Conservation (phyloP, 768 basidiomycete species). For the Psilocybe sp. region DNA sequence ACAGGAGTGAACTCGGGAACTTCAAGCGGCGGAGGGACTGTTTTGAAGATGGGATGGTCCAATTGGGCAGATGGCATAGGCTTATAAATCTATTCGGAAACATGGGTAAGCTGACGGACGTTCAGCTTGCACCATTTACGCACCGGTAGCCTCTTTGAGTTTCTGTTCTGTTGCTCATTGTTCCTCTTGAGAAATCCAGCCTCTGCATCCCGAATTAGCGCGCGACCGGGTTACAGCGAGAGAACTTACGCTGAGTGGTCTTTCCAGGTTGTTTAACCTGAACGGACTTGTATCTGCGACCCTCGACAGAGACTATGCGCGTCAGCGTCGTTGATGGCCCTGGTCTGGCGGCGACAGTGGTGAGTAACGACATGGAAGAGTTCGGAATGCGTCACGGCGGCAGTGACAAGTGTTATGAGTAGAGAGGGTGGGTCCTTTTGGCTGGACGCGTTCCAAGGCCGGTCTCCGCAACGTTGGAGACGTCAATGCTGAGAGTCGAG, state of each 20-base stretch:
- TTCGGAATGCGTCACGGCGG: not conserved
- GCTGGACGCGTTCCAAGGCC: no score
- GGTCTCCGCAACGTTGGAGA: no score
- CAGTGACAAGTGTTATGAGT: no score
- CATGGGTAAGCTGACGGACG: not conserved
- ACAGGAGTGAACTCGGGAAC: slow-evolving; percentile 10
- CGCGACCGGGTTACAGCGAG: not conserved
- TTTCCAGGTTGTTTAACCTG: slow-evolving; percentile 4
- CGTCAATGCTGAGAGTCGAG: no score
- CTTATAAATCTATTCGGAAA: slow-evolving; percentile 5
- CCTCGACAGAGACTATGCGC: slow-evolving; percentile 5
- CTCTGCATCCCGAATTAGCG: slow-evolving; percentile 3
- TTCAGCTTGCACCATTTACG: not conserved
- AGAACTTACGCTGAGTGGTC: not conserved
- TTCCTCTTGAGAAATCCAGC: slow-evolving; percentile 13
- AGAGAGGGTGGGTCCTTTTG: no score
- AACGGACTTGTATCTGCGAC: slow-evolving; percentile 9
- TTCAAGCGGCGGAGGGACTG: slow-evolving; percentile 1
- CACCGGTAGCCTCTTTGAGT: slow-evolving; percentile 11
- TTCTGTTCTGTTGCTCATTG: slow-evolving; percentile 5
- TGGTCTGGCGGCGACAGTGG: slow-evolving; percentile 10
- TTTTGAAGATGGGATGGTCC: slow-evolving; percentile 5
- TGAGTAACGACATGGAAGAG: slow-evolving; percentile 18
- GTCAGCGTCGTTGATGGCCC: slow-evolving; percentile 15
- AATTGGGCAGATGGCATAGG: slow-evolving; percentile 4